Evolutionary conservation across 2,329 filamentous ascomycete species (phyloP).

Genomic region (Aspergillus sp.): DNA sequence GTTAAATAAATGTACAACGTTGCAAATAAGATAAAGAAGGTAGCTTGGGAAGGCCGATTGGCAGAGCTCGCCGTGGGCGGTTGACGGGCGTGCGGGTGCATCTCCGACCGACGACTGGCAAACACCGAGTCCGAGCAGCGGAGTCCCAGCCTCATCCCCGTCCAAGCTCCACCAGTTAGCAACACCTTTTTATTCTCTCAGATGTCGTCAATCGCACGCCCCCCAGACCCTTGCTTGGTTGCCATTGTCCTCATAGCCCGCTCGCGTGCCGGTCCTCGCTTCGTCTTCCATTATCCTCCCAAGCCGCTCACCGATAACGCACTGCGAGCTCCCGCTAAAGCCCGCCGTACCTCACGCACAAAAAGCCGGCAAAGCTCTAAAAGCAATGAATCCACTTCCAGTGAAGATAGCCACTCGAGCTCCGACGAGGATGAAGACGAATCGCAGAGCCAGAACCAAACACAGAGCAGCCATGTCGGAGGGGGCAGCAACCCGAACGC

Average conservation of each 20-base stretch:
- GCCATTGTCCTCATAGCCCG: constrained; percentile 76
- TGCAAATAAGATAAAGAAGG: too few species aligned
- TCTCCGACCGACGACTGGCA: neutral
- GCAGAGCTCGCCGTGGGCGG: neutral
- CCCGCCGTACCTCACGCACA: constrained; percentile 39
- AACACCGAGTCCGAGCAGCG: neutral
- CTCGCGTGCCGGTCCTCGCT: constrained; percentile 76
- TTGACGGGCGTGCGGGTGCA: neutral
- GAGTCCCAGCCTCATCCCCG: constrained; percentile 2
- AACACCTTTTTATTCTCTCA: constrained; percentile 13
- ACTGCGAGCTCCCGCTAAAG: constrained; percentile 39
- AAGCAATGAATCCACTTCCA: constrained; percentile 46
- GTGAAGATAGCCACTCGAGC: constrained; percentile 41
- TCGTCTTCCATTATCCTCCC: constrained; percentile 87
- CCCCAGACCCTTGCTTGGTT: constrained; percentile 62
- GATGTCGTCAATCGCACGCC: constrained; percentile 53
- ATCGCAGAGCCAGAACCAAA: constrained; percentile 20
- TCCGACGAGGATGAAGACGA: constrained; percentile 48
- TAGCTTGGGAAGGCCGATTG: neutral
- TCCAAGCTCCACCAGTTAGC: constrained; percentile 16
- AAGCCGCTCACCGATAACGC: constrained; percentile 49
- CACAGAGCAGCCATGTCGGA: constrained; percentile 25
- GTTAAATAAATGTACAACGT: too few species aligned
- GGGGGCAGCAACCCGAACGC: constrained; percentile 28
- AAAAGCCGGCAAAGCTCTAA: constrained; percentile 36